Evolutionary conservation across 2,329 filamentous ascomycete species (phyloP).

Genomic region (Coniosporium tulheliwenetii): DNA sequence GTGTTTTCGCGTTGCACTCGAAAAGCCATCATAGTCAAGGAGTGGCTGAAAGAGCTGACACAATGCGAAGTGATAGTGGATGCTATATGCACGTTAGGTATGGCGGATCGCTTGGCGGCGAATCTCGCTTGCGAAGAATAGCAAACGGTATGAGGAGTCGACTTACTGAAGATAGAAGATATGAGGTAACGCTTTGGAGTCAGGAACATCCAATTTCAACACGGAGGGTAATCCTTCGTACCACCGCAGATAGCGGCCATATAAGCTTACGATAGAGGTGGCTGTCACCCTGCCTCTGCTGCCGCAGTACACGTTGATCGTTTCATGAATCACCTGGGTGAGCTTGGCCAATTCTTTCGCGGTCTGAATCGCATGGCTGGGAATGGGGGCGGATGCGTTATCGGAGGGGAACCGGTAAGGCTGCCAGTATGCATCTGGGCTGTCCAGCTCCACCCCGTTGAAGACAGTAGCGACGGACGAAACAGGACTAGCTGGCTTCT

Average conservation of each 20-base stretch:
- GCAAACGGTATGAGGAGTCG: too few relatives aligned
- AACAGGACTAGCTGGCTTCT: conserved; percentile 8
- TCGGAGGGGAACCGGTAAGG: conserved; percentile 10
- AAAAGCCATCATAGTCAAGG: conserved; percentile 6
- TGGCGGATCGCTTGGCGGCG: too few relatives aligned
- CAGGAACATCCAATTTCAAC: conserved; percentile 4
- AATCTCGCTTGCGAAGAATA: too few relatives aligned
- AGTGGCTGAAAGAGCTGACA: conserved; percentile 12
- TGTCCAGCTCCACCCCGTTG: conserved; percentile 6
- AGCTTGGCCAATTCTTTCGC: conserved; percentile 9
- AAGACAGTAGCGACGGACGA: conserved; percentile 5
- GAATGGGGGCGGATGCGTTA: conserved; percentile 3
- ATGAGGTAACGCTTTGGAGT: conserved; percentile 9
- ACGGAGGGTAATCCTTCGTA: conserved; percentile 7
- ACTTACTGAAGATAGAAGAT: conserved; percentile 13
- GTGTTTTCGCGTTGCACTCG: conserved; percentile 4
- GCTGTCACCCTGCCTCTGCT: conserved; percentile 7
- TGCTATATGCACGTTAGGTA: conserved; percentile 3
- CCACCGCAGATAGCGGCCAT: conserved; percentile 9
- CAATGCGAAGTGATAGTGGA: conserved; percentile 11
- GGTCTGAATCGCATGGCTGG: conserved; percentile 10
- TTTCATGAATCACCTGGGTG: conserved; percentile 9
- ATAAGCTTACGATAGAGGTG: conserved; percentile 6
- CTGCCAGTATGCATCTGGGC: conserved; percentile 7
- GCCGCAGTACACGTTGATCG: conserved; percentile 11